Evolutionary conservation across 2,329 filamentous ascomycete species (phyloP).

Genomic region (Neopestalotiopsis clavispora): DNA sequence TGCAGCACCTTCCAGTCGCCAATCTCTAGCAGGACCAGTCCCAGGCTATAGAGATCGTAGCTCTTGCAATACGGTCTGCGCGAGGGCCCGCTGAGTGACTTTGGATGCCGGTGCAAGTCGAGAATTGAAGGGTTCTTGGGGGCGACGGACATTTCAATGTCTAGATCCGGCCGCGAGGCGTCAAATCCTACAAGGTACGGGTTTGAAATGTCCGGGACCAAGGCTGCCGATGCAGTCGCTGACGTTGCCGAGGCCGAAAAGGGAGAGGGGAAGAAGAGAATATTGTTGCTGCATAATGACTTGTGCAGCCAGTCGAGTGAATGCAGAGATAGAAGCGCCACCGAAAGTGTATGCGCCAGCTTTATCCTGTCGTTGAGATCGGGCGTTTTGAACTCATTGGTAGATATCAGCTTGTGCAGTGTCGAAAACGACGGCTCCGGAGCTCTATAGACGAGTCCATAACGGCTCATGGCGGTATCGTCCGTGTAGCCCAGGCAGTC

Average conservation of each 20-base stretch:
- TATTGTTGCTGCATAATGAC: constrained; percentile 44
- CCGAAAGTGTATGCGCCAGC: constrained; percentile 47
- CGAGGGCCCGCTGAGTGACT: constrained; percentile 42
- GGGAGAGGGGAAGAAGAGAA: constrained; percentile 49
- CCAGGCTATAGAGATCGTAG: constrained; percentile 52
- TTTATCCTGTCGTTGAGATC: constrained; percentile 48
- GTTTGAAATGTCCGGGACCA: constrained; percentile 43
- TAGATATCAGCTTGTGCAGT: constrained; percentile 44
- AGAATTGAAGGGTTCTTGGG: constrained; percentile 46
- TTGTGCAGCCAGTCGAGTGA: constrained; percentile 59
- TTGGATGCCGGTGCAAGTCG: constrained; percentile 53
- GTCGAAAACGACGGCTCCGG: constrained; percentile 42
- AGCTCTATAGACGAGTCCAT: constrained; percentile 49
- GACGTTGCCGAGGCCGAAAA: constrained; percentile 33
- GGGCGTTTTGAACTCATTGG: constrained; percentile 46
- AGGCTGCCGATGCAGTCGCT: constrained; percentile 25
- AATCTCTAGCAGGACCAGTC: constrained; percentile 55
- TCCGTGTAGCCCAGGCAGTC: constrained; percentile 54
- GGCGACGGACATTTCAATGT: constrained; percentile 41
- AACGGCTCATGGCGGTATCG: constrained; percentile 42
- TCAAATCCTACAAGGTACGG: constrained; percentile 47
- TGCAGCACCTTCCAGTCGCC: constrained; percentile 52
- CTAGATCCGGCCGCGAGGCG: constrained; percentile 41
- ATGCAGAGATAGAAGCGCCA: constrained; percentile 55
- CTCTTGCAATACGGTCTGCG: constrained; percentile 43